A percentile compares a stretch with the other conserved stretches of the same genome.
These are phyloP conservation scores for Borealophlyctis nickersoniae DNA, from an alignment of 192 early-diverging fungal species.

Conservation along the genomic window DNA sequence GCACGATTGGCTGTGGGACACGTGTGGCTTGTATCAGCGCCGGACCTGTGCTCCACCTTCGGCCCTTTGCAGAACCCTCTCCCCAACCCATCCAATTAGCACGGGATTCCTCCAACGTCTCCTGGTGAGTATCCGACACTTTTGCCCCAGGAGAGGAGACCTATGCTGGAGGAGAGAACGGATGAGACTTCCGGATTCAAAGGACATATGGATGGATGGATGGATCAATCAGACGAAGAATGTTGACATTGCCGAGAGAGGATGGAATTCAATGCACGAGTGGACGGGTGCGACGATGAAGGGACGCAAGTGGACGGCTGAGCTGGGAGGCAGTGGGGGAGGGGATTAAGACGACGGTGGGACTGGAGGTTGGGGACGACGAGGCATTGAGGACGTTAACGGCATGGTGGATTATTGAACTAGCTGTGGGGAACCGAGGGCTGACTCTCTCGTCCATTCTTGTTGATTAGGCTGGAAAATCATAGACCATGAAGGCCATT, in stretches of 20 bases:
- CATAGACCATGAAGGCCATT: constrained; percentile 81
- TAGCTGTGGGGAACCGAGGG: neutral
- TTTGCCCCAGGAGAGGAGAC: too few relatives aligned
- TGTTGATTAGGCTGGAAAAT: constrained; percentile 25
- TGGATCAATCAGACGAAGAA: constrained; percentile 2
- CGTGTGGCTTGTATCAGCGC: too few relatives aligned
- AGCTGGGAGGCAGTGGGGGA: neutral
- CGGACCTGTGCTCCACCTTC: too few relatives aligned
- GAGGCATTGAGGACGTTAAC: neutral
- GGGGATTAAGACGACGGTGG: neutral
- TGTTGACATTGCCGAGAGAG: neutral
- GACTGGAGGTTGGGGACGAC: neutral
- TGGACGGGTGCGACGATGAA: constrained; percentile 24
- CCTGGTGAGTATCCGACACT: too few relatives aligned
- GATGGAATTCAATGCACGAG: constrained; percentile 1
- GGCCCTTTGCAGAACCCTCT: too few relatives aligned
- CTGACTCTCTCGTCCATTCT: neutral
- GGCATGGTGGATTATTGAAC: neutral
- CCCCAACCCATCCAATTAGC: too few relatives aligned
- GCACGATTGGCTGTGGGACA: too few relatives aligned
- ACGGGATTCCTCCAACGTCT: too few relatives aligned
- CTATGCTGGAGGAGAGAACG: neutral
- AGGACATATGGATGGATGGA: constrained; percentile 16
- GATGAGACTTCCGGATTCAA: neutral
- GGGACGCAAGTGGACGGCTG: neutral